These are phyloP conservation scores for Monosporascus cannonballus DNA, from an alignment of 2,329 filamentous ascomycete species.

Conservation along the genomic window DNA sequence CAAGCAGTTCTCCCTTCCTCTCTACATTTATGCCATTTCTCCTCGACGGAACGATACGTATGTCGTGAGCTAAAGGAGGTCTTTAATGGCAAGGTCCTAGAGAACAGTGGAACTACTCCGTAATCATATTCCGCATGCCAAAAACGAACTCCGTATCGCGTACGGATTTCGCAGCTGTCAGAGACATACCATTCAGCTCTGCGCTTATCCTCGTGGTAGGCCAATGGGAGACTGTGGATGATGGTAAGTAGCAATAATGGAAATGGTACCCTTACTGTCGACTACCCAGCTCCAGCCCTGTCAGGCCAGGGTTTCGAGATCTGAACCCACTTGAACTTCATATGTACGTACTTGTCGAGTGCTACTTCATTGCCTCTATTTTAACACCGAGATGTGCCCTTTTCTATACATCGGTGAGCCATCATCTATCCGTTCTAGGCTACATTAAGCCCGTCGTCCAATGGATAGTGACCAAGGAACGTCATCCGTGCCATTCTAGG, in stretches of 20 bases:
- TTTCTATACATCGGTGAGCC: neutral
- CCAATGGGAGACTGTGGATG: neutral
- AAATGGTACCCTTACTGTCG: neutral
- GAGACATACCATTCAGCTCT: neutral
- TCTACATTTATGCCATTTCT: too few species aligned
- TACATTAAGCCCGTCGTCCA: neutral
- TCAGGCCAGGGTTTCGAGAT: neutral
- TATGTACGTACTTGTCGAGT: neutral
- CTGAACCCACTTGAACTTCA: neutral
- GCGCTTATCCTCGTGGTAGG: neutral
- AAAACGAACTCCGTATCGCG: neutral
- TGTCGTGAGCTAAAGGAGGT: too few species aligned
- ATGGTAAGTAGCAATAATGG: neutral
- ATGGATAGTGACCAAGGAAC: neutral
- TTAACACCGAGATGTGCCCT: neutral
- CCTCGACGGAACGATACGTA: too few species aligned
- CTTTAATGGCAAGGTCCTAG: neutral
- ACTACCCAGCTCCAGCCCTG: neutral
- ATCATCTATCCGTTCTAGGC: neutral
- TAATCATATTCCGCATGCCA: neutral
- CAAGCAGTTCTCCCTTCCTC: too few species aligned
- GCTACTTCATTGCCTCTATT: neutral
- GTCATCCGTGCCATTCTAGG: too few species aligned
- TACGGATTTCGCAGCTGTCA: neutral
- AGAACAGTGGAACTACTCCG: neutral